Conservation (phyloP, 2,329 filamentous ascomycete genomes). For the Plenodomus lindquistii region DNA sequence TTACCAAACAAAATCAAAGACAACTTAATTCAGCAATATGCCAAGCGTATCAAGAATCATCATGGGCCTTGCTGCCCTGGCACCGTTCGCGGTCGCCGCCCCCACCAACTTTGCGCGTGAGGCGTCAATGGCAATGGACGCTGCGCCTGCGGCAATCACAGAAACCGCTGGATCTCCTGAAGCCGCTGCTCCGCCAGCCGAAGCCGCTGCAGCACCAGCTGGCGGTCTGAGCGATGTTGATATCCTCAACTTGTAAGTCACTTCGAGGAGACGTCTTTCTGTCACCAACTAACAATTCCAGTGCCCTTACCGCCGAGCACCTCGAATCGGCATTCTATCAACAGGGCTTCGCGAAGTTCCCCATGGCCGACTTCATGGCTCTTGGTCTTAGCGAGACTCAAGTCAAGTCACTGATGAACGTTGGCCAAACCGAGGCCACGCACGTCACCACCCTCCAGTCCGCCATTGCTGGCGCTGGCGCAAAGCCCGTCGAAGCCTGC, state of each 20-base stretch:
- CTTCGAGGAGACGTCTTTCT: conserved; percentile 4
- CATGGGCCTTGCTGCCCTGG: conserved; percentile 41
- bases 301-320: conserved; percentile 73
- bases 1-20: conserved; percentile 24
- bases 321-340: conserved; percentile 75
- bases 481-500: conserved; percentile 69
- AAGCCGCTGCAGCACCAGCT: conserved; percentile 22
- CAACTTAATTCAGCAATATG: conserved; percentile 42
- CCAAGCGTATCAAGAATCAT: conserved; percentile 43
- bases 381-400: conserved; percentile 61
- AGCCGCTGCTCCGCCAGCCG: conserved; percentile 10
- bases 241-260: conserved; percentile 58
- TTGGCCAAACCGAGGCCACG: conserved; percentile 65
- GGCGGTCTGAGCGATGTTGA: conserved; percentile 53
- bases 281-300: conserved; percentile 45
- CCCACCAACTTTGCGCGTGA: conserved; percentile 35
- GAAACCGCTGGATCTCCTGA: conserved; percentile 16
- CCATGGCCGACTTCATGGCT: conserved; percentile 65
- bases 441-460: conserved; percentile 65
- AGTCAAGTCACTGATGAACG: conserved; percentile 63
- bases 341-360: conserved; percentile 70
- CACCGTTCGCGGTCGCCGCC: conserved; percentile 37
- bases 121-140: conserved; percentile 11
- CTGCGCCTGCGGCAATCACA: conserved; percentile 16
- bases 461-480: conserved; percentile 64